phyloP scores from a whole-genome alignment of 2,329 filamentous ascomycete species.

The Sporothrix inflata region DNA sequence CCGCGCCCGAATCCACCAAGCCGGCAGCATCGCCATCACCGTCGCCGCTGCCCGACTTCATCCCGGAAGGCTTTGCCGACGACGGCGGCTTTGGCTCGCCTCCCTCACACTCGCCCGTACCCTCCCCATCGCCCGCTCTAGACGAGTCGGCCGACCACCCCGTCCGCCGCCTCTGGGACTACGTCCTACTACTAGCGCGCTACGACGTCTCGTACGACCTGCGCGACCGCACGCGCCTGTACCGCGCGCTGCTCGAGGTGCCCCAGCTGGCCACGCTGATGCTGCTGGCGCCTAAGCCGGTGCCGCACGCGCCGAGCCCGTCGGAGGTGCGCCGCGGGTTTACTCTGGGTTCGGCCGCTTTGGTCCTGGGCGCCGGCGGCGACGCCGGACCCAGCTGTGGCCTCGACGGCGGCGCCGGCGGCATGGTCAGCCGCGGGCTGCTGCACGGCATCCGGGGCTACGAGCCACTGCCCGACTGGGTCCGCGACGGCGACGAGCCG shows the following conservation, averaged over 20 bases:
- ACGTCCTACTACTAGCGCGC: slow-evolving; percentile 79
- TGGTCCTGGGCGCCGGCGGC: slow-evolving; percentile 78
- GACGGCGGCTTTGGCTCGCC: slow-evolving; percentile 16
- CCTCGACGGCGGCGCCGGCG: slow-evolving; percentile 38
- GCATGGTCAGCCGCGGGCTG: slow-evolving; percentile 39
- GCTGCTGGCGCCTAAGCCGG: slow-evolving; percentile 90
- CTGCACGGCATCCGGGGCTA: slow-evolving; percentile 78
- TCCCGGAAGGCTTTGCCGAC: slow-evolving; percentile 5
- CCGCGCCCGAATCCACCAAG: background rate
- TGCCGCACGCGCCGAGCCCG: slow-evolving; percentile 86
- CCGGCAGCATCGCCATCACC: slow-evolving; percentile 31
- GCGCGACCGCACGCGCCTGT: slow-evolving; percentile 86
- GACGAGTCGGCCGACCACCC: slow-evolving; percentile 58
- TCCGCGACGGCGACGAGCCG: slow-evolving; percentile 77
- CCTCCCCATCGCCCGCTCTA: background rate
- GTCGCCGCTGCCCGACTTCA: background rate
- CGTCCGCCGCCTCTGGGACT: slow-evolving; percentile 79
- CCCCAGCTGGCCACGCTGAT: slow-evolving; percentile 89
- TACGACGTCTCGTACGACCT: slow-evolving; percentile 96
- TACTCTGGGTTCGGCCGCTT: slow-evolving; percentile 79
- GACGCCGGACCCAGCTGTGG: background rate
- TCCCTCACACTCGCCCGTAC: background rate
- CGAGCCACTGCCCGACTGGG: slow-evolving; percentile 80
- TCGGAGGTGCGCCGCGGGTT: slow-evolving; percentile 81
- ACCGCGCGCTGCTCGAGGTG: slow-evolving; percentile 78